Conservation (phyloP, 768 basidiomycete species). For the Neoboletus brunneissimus region DNA sequence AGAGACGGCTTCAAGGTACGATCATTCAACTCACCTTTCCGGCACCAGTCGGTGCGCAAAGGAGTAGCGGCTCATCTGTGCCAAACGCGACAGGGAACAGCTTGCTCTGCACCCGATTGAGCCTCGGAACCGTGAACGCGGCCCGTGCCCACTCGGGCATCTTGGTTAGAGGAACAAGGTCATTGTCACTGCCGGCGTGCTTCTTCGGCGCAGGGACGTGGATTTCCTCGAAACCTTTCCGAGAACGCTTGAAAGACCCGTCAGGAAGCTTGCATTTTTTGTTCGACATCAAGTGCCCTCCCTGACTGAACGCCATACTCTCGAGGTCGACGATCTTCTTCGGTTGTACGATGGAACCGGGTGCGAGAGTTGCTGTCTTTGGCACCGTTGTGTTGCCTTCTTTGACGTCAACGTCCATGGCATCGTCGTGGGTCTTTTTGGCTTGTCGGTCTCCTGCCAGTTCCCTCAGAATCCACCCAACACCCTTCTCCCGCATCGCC, state of each 20-base stretch:
- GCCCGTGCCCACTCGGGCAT: conserved; percentile 85
- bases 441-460: conserved; percentile 77
- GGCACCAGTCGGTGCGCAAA: conserved; percentile 98
- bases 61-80: conserved; percentile 88
- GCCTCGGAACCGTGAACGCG: conserved; percentile 76
- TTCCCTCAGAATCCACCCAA: conserved; percentile 93
- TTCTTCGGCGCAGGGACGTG: conserved; percentile 93
- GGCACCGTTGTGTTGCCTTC: conserved; percentile 48
- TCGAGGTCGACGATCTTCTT: conserved; percentile 86
- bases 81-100: conserved; percentile 91
- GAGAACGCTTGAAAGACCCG: conserved; percentile 93
- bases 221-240: conserved; percentile 98
- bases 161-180: conserved; percentile 66
- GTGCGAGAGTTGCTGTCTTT: conserved; percentile 81
- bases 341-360: conserved; percentile 85
- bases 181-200: conserved; percentile 57
- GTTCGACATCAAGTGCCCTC: conserved; percentile 96
- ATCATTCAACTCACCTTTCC: conserved; percentile 72
- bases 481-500: conserved; percentile 95
- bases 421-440: conserved; percentile 48
- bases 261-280: conserved; percentile 98
- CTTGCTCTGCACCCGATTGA: conserved; percentile 93
- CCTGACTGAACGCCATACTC: conserved; percentile 93
- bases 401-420: conserved; percentile 79
- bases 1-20: not conserved